Evolutionary conservation across 1,139 yeast genomes (phyloP).

Genomic region (Hyphopichia pseudoburtonii): DNA sequence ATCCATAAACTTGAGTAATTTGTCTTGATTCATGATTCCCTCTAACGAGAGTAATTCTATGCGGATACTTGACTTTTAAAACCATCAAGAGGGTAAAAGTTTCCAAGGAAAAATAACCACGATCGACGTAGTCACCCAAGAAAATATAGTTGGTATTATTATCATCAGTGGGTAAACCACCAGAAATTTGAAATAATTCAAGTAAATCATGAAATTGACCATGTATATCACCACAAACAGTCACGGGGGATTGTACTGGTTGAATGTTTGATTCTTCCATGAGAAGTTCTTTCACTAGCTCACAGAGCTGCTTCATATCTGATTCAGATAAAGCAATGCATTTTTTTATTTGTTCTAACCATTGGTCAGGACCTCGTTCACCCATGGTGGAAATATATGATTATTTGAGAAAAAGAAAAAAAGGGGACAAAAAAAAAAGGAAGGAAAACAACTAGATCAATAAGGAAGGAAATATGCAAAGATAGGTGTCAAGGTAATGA

Average conservation of each 20-base stretch:
- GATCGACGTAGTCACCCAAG: constrained; percentile 93
- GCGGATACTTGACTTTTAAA: constrained; percentile 82
- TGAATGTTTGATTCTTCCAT: constrained; percentile 86
- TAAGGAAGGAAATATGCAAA: neutral
- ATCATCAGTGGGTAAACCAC: constrained; percentile 75
- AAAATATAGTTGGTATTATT: constrained; percentile 66
- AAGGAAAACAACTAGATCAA: neutral
- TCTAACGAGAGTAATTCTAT: constrained; percentile 81
- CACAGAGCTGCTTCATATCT: constrained; percentile 96
- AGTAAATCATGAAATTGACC: constrained; percentile 96
- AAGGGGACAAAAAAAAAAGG: neutral
- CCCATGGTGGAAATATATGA: constrained; percentile 38
- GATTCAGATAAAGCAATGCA: constrained; percentile 87
- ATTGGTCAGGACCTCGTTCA: constrained; percentile 89
- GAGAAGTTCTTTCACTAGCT: constrained; percentile 80
- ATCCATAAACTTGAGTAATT: constrained; percentile 94
- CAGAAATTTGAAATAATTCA: constrained; percentile 86
- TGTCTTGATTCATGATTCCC: constrained; percentile 96
- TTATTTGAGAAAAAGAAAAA: neutral
- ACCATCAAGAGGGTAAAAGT: constrained; percentile 92
- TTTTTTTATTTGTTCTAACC: constrained; percentile 92
- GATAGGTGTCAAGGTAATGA: neutral
- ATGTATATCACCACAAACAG: constrained; percentile 98
- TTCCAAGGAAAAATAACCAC: constrained; percentile 92
- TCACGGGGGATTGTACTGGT: constrained; percentile 96